A percentile compares a stretch with the other conserved stretches of the same genome.
These are phyloP conservation scores for Aspergillus egyptiacus DNA, from an alignment of 495 filamentous ascomycete genomes.

Conservation along the genomic window DNA sequence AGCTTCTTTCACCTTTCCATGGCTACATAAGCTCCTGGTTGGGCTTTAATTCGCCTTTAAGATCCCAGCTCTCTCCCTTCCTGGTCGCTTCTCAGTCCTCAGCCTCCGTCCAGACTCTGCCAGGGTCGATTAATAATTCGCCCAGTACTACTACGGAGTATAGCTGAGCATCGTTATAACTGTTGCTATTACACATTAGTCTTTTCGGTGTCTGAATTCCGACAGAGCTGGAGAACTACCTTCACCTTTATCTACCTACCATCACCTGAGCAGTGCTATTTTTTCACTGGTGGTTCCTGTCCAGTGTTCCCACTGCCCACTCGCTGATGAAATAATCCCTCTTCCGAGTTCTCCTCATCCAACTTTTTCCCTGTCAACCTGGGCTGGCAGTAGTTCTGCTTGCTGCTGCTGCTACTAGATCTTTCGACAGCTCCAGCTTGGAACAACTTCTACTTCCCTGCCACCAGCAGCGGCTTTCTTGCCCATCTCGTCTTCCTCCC, in stretches of 20 bases:
- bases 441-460: not conserved
- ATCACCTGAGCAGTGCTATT: not conserved
- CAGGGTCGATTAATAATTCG: slow-evolving; percentile 4
- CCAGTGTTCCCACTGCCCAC: not conserved
- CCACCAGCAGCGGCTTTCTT: not conserved
- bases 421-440: slow-evolving; percentile 4
- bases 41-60: not conserved
- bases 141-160: not conserved
- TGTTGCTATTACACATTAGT: not conserved
- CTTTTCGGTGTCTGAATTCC: not conserved
- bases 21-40: slow-evolving; percentile 2
- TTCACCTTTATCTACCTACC: no score
- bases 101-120: not conserved
- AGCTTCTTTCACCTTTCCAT: slow-evolving; percentile 1
- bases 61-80: not conserved
- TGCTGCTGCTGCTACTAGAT: slow-evolving; percentile 1
- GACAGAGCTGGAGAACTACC: no score
- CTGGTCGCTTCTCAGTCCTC: not conserved
- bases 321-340: no score
- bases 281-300: not conserved
- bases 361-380: no score
- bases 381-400: no score
- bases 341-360: slow-evolving; percentile 7
- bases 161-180: not conserved
- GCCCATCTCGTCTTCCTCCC: not conserved